phyloP scores from a whole-genome alignment of 129 eudicot genomes.

The Centella asiatica region DNA sequence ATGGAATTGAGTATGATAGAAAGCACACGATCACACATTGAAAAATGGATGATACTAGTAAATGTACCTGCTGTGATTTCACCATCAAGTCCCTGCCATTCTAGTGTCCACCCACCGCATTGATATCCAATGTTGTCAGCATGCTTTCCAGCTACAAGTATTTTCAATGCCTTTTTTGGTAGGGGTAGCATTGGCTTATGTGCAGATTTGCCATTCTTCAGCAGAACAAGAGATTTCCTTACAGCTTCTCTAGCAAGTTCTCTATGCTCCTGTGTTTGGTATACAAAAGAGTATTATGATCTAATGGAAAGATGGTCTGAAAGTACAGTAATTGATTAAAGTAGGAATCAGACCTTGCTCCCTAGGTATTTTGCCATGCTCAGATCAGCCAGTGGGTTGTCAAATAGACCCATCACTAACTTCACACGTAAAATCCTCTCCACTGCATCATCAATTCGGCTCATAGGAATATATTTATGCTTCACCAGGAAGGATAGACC shows the following conservation, averaged over 20 bases:
- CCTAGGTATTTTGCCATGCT: constrained; percentile 55
- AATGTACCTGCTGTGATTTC: constrained; percentile 49
- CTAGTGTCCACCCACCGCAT: constrained; percentile 88
- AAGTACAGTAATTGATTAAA: background rate
- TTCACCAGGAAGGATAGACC: constrained; percentile 46
- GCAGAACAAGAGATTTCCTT: constrained; percentile 67
- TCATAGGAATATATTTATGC: constrained; percentile 38
- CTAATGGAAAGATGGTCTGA: background rate
- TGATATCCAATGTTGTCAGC: constrained; percentile 76
- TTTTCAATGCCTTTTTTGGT: constrained; percentile 50
- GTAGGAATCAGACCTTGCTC: constrained; percentile 28
- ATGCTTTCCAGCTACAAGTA: constrained; percentile 70
- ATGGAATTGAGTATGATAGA: background rate
- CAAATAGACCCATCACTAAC: constrained; percentile 56
- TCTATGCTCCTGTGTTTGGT: constrained; percentile 45
- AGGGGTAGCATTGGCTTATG: constrained; percentile 57
- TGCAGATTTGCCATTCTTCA: constrained; percentile 56
- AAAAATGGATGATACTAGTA: background rate
- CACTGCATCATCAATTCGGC: constrained; percentile 61
- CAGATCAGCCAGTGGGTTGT: constrained; percentile 53
- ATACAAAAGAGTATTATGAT: background rate
- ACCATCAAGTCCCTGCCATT: constrained; percentile 78
- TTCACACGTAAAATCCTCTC: constrained; percentile 54
- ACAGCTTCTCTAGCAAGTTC: constrained; percentile 85
- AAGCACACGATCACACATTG: background rate